These are phyloP conservation scores for Linum lewisii DNA, from an alignment of 345 rosid species.

Conservation along the genomic window DNA sequence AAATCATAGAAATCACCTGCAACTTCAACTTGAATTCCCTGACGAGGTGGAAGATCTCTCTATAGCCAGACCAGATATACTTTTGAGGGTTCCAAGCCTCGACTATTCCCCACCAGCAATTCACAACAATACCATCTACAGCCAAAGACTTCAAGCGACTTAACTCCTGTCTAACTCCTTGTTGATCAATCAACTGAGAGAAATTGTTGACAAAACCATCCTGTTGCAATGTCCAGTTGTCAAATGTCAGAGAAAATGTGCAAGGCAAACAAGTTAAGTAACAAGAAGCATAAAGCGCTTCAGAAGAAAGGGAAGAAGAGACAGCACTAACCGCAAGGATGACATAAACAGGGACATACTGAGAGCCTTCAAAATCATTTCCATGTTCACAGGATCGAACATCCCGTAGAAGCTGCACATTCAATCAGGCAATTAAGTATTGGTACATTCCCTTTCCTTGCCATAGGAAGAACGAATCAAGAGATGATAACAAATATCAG, in stretches of 20 bases:
- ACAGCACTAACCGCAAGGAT: constrained; percentile 60
- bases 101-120: constrained; percentile 98
- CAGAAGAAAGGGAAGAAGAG: neutral
- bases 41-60: constrained; percentile 64
- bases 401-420: constrained; percentile 71
- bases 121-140: constrained; percentile 70
- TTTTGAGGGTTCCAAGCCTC: constrained; percentile 94
- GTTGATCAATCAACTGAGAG: constrained; percentile 71
- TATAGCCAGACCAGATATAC: constrained; percentile 88
- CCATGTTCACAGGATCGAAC: constrained; percentile 49
- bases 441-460: too few species aligned
- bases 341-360: constrained; percentile 68
- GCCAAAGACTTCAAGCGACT: constrained; percentile 63
- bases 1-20: constrained; percentile 40
- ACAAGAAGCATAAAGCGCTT: constrained; percentile 5
- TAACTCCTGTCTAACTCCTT: constrained; percentile 59
- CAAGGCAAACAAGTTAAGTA: constrained; percentile 5
- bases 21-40: constrained; percentile 72
- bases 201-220: constrained; percentile 56
- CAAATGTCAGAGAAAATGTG: constrained; percentile 6
- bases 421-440: neutral
- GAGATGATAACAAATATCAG: neutral
- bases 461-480: neutral
- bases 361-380: constrained; percentile 41
- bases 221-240: constrained; percentile 30